Percentiles rank a stretch among this genome's conserved stretches.
phyloP scores from a whole-genome alignment of 1,139 yeast species.

The Sugiyamaella sp. region DNA sequence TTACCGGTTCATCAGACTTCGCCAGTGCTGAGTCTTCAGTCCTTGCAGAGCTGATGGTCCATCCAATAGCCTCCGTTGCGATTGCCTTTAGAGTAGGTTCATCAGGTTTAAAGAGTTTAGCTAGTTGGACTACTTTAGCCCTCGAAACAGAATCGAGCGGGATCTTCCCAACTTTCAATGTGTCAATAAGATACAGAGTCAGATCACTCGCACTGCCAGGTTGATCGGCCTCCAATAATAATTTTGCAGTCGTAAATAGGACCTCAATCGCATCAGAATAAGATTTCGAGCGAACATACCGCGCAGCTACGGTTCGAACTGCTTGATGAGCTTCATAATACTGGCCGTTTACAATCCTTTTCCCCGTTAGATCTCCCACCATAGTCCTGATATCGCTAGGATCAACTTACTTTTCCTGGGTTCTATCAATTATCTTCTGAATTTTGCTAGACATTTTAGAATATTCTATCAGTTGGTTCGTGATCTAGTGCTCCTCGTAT shows the following conservation, averaged over 20 bases:
- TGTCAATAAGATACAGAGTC: conserved; percentile 69
- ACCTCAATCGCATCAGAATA: conserved; percentile 73
- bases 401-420: conserved; percentile 37
- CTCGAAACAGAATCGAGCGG: conserved; percentile 42
- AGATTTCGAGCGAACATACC: conserved; percentile 72
- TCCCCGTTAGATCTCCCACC: neutral
- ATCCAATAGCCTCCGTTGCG: conserved; percentile 57
- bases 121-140: conserved; percentile 47
- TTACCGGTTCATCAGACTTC: neutral
- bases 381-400: neutral
- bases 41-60: conserved; percentile 1
- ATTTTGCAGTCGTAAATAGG: conserved; percentile 68
- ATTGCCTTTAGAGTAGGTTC: conserved; percentile 73
- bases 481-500: too few relatives aligned
- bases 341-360: conserved; percentile 69
- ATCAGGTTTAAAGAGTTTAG: conserved; percentile 55
- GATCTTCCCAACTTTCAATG: conserved; percentile 56
- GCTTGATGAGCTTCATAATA: conserved; percentile 97
- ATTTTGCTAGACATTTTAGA: conserved; percentile 30
- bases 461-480: too few relatives aligned
- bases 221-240: conserved; percentile 68
- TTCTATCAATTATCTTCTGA: conserved; percentile 39
- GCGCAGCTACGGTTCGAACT: conserved; percentile 79
- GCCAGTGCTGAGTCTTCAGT: neutral
- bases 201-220: conserved; percentile 83